Base-by-base conservation (phyloP, 805 yeast species). In the Danielozyma ontarioensis region DNA sequence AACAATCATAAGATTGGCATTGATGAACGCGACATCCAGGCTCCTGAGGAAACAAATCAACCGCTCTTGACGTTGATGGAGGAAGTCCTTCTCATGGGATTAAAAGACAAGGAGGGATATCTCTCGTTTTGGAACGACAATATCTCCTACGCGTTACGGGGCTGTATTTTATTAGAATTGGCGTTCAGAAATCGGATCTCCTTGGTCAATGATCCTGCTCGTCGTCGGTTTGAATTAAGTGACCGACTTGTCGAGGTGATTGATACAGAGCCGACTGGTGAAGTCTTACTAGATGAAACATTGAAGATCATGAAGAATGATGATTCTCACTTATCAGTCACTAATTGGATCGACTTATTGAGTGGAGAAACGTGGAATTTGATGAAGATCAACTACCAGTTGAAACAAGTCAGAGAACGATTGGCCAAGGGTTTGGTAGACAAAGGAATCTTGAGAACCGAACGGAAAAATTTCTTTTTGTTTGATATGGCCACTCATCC, bases 401-500 rank as follows among this genome's bases (percentile, higher is more conserved):
- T 93, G 57, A 93, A 93, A 55, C 98, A 93, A 64, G 98, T 93
- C 4, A 78, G 98, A 54, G 98, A 93, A 62, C 74, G 98, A 48
- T 70, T 93, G 43, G 95, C 96, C 35, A 93, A 93, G 62, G 98
- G 98, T 1, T 70, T 93, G 33, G 98, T 94, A 25, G 98, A 93
- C 59, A 93, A 93, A 64, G 97, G 98, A 15, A 81, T 93, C 29
- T 72, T 94, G 51, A 80, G 96, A 64, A 93, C 98, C 5, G 98
- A 93, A 61, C 78, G 95, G 59, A 87, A 89, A 57, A 93, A 87
- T 64, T 93, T 93, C 56, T 78, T 93, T 51, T 67, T 93, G 34
- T 93, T 93, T 50, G 98, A 93, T 59, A 93, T 93, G 97, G 96
- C 98, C 19, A 93, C 98, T 6, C 98, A 94, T 60, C 98, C 98